Evolutionary conservation across 148 eudicot species (phyloP).

Genomic region (Camellia sinensis): DNA sequence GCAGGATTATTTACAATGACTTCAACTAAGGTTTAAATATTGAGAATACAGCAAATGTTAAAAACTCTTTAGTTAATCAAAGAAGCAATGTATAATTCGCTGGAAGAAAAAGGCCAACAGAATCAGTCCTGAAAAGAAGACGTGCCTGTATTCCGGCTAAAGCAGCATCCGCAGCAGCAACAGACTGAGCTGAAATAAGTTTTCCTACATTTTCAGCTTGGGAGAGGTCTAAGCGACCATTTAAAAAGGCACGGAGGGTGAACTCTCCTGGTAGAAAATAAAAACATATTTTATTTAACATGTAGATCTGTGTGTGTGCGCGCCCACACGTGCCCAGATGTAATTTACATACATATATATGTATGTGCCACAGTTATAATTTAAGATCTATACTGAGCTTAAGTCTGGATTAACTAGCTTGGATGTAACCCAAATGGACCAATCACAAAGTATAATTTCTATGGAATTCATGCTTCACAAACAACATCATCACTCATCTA

Average conservation of each 20-base stretch:
- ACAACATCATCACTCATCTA: no score
- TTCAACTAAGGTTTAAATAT: background rate
- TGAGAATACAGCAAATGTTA: background rate
- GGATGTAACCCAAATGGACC: background rate
- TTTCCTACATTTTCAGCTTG: slow-evolving; percentile 95
- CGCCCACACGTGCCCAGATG: no score
- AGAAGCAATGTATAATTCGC: background rate
- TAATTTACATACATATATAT: background rate
- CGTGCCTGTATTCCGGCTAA: slow-evolving; percentile 90
- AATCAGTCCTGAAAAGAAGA: background rate
- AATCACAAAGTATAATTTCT: background rate
- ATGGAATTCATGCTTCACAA: no score
- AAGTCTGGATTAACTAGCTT: background rate
- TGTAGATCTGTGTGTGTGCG: background rate
- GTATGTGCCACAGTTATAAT: background rate
- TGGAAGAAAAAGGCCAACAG: background rate
- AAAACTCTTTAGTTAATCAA: background rate
- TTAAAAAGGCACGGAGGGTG: slow-evolving; percentile 94
- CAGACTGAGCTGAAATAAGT: slow-evolving; percentile 81
- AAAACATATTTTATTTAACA: slow-evolving; percentile 5
- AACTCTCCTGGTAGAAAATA: slow-evolving; percentile 70
- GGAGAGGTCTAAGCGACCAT: slow-evolving; percentile 92
- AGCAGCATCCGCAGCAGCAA: slow-evolving; percentile 94
- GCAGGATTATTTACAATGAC: background rate
- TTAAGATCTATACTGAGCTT: background rate